Evolutionary conservation across 2,329 filamentous ascomycete species (phyloP).

Genomic region (Colletotrichum acutatum): DNA sequence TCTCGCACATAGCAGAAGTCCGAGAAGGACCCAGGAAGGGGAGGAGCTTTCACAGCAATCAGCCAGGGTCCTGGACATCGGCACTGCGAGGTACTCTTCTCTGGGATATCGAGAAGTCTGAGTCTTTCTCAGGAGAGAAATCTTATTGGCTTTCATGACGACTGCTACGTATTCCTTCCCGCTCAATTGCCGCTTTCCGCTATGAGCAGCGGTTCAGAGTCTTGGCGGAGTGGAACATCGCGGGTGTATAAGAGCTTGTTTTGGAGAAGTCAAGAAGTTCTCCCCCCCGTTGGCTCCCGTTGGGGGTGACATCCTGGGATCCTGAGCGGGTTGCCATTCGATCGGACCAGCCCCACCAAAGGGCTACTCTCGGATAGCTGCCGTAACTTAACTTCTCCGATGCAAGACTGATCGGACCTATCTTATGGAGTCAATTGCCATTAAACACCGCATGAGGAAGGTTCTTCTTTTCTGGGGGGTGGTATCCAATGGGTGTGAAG

Average conservation of each 20-base stretch:
- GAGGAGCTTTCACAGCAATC: not conserved
- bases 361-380: slow-evolving; percentile 3
- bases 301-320: not conserved
- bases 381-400: not conserved
- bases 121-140: not conserved
- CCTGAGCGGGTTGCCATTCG: slow-evolving; percentile 11
- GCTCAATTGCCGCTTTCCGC: slow-evolving; percentile 19
- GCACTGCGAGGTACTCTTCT: not conserved
- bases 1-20: not conserved
- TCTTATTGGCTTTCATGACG: not conserved
- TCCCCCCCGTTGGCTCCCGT: slow-evolving; percentile 6
- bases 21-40: not conserved
- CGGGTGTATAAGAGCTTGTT: slow-evolving; percentile 15
- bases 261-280: not conserved
- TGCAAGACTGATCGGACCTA: not conserved
- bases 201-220: not conserved
- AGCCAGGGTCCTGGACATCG: not conserved
- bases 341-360: slow-evolving; percentile 28
- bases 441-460: slow-evolving; percentile 8
- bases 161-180: slow-evolving; percentile 1
- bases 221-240: slow-evolving; percentile 20
- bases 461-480: not conserved
- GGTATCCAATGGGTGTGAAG: not conserved
- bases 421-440: not conserved
- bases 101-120: not conserved